Percentiles rank a stretch among this genome's conserved stretches.
Evolutionary conservation across 2,329 filamentous ascomycete genomes (phyloP).

Genomic region (Nigrospora osmanthi): DNA sequence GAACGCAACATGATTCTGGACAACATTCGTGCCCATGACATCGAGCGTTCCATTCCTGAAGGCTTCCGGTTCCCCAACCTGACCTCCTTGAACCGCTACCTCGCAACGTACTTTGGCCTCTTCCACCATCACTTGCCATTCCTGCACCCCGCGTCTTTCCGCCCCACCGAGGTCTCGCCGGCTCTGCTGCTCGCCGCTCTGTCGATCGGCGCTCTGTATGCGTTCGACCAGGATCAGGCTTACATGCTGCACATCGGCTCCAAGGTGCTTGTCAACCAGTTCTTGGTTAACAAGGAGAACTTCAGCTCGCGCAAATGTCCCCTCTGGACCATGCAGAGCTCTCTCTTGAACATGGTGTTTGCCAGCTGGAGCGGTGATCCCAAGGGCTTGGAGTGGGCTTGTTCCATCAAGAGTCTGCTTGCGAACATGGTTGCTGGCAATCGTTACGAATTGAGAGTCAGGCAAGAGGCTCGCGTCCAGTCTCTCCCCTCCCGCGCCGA

Average conservation of each 20-base stretch:
- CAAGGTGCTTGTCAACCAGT: constrained; percentile 94
- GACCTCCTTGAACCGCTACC: constrained; percentile 77
- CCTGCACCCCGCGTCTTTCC: constrained; percentile 86
- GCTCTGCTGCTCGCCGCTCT: constrained; percentile 82
- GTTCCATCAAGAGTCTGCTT: constrained; percentile 95
- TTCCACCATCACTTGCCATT: constrained; percentile 98
- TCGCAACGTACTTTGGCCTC: constrained; percentile 92
- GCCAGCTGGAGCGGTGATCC: constrained; percentile 98
- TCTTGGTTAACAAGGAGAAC: constrained; percentile 95
- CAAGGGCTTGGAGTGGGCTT: constrained; percentile 96
- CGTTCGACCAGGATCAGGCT: constrained; percentile 93
- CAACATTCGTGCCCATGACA: constrained; percentile 75
- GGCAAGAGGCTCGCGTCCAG: constrained; percentile 77
- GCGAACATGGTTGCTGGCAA: constrained; percentile 99
- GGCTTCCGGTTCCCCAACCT: constrained; percentile 82
- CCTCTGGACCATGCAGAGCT: constrained; percentile 96
- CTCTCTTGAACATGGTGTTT: constrained; percentile 96
- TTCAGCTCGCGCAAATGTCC: constrained; percentile 97
- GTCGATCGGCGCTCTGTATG: constrained; percentile 92
- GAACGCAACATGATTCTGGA: constrained; percentile 80
- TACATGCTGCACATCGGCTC: constrained; percentile 97
- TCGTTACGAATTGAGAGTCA: constrained; percentile 89
- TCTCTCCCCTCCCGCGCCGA: constrained; percentile 71
- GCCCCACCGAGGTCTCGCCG: constrained; percentile 70
- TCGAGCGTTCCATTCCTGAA: constrained; percentile 74